Percentiles rank a stretch among this genome's conserved stretches.
Evolutionary conservation across 192 early-diverging fungal genomes (phyloP).

Genomic region (Pilobolus umbonatus): DNA sequence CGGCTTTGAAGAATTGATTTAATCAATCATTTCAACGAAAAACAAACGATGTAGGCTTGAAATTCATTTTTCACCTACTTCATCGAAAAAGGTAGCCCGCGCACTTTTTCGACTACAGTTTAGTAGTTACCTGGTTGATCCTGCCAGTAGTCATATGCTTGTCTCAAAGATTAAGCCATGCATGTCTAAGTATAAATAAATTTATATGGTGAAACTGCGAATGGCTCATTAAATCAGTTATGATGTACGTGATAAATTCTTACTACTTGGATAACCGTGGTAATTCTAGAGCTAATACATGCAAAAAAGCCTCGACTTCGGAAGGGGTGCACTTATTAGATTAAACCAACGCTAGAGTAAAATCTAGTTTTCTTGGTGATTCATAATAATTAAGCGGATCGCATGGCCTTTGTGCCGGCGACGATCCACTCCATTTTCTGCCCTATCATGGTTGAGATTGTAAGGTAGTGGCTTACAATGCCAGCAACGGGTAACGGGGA

Average conservation of each 20-base stretch:
- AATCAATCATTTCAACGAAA: too few species aligned
- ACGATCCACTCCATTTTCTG: constrained; percentile 84
- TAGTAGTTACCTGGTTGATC: constrained; percentile 70
- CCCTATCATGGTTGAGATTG: constrained; percentile 79
- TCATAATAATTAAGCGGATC: constrained; percentile 18
- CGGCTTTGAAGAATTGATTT: too few species aligned
- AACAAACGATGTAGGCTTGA: too few species aligned
- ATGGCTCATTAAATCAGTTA: constrained; percentile 86
- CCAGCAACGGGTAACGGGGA: constrained; percentile 32
- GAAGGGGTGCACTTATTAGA: constrained; percentile 18
- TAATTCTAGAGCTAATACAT: constrained; percentile 19
- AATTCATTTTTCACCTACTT: too few species aligned
- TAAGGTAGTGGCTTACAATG: constrained; percentile 69
- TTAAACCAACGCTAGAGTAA: constrained; percentile 13
- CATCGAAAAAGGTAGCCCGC: too few species aligned
- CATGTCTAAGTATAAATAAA: constrained; percentile 67
- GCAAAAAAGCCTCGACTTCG: constrained; percentile 14
- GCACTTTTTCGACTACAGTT: too few species aligned
- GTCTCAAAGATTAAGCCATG: constrained; percentile 77
- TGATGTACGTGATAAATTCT: constrained; percentile 65
- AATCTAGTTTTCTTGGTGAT: constrained; percentile 8
- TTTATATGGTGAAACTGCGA: constrained; percentile 71
- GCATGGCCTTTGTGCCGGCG: constrained; percentile 43
- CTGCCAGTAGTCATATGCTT: constrained; percentile 76
- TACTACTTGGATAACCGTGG: constrained; percentile 18